phyloP scores from a whole-genome alignment of 768 basidiomycete species.

The Leccinum variicolor region DNA sequence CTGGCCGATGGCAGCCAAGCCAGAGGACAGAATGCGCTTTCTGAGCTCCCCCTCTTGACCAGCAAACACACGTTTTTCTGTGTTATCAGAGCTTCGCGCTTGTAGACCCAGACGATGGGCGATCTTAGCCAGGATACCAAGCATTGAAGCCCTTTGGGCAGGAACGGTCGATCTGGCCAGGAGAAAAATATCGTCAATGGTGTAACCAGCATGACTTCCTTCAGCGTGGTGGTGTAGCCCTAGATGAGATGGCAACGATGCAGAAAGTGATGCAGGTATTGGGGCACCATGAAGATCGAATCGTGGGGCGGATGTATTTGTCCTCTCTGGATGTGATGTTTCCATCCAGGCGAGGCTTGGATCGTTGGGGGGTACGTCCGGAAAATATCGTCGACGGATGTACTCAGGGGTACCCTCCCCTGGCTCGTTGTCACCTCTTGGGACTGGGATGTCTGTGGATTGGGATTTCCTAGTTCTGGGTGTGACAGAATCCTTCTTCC shows the following conservation, averaged over 20 bases:
- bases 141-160: constrained; percentile 80
- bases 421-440: constrained; percentile 27
- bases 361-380: constrained; percentile 61
- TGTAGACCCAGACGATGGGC: constrained; percentile 33
- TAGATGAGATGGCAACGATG: constrained; percentile 72
- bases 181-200: constrained; percentile 79
- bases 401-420: constrained; percentile 79
- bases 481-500: constrained; percentile 8
- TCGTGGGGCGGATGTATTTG: constrained; percentile 39
- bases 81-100: background rate
- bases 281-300: constrained; percentile 77
- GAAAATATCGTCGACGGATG: constrained; percentile 83
- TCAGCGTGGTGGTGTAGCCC: constrained; percentile 92
- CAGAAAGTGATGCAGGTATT: constrained; percentile 53
- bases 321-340: constrained; percentile 9
- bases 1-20: constrained; percentile 62
- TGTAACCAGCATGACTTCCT: constrained; percentile 76
- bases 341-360: constrained; percentile 82
- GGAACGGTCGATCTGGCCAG: constrained; percentile 78
- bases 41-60: constrained; percentile 44
- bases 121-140: constrained; percentile 66
- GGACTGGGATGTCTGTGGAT: background rate
- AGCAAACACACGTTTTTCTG: constrained; percentile 11
- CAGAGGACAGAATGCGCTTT: constrained; percentile 62
- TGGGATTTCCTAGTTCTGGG: constrained; percentile 6